These are phyloP conservation scores for Arthrobotrys entomopaga DNA, from an alignment of 2,329 filamentous ascomycete genomes.

Conservation along the genomic window DNA sequence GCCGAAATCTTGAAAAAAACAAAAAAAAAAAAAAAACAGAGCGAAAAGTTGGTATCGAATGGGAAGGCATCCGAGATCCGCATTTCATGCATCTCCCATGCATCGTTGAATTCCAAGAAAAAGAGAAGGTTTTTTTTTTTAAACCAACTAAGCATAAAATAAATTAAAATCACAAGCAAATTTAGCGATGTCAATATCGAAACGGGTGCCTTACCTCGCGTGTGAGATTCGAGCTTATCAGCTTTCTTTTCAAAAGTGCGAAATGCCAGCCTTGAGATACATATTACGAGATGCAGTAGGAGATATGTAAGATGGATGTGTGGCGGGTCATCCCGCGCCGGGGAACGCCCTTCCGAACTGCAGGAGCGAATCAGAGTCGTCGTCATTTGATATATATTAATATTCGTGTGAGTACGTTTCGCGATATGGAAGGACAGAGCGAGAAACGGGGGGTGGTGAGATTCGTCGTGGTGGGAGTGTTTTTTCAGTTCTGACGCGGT, in stretches of 20 bases:
- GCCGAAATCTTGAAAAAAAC: background rate
- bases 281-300: constrained; percentile 44
- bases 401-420: background rate
- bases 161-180: background rate
- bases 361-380: constrained; percentile 6
- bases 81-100: too few species aligned
- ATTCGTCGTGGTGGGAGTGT: too few species aligned
- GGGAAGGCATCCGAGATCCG: too few species aligned
- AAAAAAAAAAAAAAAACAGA: background rate
- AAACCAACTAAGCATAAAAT: background rate
- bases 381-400: constrained; percentile 6
- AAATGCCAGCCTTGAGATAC: too few species aligned
- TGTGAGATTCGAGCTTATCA: constrained; percentile 30
- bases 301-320: constrained; percentile 19
- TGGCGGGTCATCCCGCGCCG: constrained; percentile 39
- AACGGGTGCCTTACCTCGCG: constrained; percentile 30
- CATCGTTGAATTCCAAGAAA: too few species aligned
- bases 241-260: constrained; percentile 9
- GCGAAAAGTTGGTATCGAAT: background rate
- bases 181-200: constrained; percentile 9
- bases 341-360: constrained; percentile 42
- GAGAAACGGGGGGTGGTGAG: background rate
- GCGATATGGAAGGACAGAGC: background rate
- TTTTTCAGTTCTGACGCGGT: constrained; percentile 76
- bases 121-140: too few species aligned